Percentiles rank a stretch among this genome's conserved stretches.
Conservation (phyloP, 2,329 filamentous ascomycete genomes). For the Curvularia sp. region DNA sequence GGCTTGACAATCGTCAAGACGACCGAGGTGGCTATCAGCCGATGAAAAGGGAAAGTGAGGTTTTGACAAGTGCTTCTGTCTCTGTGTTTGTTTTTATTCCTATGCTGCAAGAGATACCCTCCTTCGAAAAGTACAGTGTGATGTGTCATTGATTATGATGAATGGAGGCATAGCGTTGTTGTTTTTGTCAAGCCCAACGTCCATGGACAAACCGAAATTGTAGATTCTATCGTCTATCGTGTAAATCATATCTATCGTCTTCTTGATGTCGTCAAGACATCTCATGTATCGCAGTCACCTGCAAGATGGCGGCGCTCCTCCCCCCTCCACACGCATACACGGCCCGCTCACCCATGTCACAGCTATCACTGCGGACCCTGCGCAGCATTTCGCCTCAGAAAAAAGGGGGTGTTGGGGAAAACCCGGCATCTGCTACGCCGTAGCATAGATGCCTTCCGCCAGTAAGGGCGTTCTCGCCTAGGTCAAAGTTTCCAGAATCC, state of each 20-base stretch:
- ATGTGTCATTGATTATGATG: not conserved
- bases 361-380: slow-evolving; percentile 1
- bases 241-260: slow-evolving; percentile 20
- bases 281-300: slow-evolving; percentile 4
- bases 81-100: not conserved
- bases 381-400: not conserved
- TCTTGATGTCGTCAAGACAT: slow-evolving; percentile 16
- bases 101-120: slow-evolving; percentile 1
- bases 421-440: slow-evolving; percentile 3
- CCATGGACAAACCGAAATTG: slow-evolving; percentile 2
- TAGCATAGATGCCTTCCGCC: not conserved
- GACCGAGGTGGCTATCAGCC: slow-evolving; percentile 28
- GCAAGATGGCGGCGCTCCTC: not conserved
- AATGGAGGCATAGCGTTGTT: not conserved
- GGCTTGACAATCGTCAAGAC: slow-evolving; percentile 29
- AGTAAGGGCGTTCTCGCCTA: not conserved
- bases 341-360: not conserved
- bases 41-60: not conserved
- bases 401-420: not conserved
- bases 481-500: not conserved
- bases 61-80: not conserved
- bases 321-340: not conserved
- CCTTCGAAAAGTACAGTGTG: not conserved
- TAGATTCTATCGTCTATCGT: slow-evolving; percentile 24
- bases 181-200: not conserved